Evolutionary conservation across 257 asterid species (phyloP), one percentile per base, ranked within the genome.

Genomic region (Primulina tabacum): DNA sequence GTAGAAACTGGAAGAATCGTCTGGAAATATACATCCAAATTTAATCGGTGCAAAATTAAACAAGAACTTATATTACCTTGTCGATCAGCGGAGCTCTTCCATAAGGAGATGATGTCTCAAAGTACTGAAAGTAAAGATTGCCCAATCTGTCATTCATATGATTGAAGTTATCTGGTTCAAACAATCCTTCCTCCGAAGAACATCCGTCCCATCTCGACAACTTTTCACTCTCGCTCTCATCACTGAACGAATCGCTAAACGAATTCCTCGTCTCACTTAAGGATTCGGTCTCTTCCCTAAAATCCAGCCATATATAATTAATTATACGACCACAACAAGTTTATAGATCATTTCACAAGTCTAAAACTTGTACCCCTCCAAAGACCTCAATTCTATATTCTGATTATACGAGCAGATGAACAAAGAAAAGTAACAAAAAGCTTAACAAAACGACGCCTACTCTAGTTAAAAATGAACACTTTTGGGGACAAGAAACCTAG

Each of bases 151-250:
- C 86, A 57, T 80, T 82, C 4, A 69, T 80, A 69, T 73, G 82
- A 80, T 81, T 72, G 14, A 72, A 78, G 72, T 71, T 73, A 70
- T 86, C 87, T 35, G 78, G 84, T 63, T 86, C 90, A 26, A 60
- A 81, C 21, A 79, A 4, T 18, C 87, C 88, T 70, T 86, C 92
- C 65, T 86, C 92, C 0, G 92, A 82, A 21, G 89, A 85, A 67
- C 89, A 85, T 33, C 95, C 92, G 12, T 88, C 92, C 83, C 91
- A 83, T 75, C 95, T 82, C 33, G 83, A 87, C 14, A 76, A 66
- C 82, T 82, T 88, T 43, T 88, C 95, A 32, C 88, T 77, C 82
- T 88, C 95, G 64, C 92, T 86, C 78, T 88, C 92, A 2, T 88
- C 92, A 40, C 92, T 88, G 68, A 75, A 84, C 6, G 95, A 84